Conservation (phyloP, 768 basidiomycete genomes). For the Leccinellum albellum region DNA sequence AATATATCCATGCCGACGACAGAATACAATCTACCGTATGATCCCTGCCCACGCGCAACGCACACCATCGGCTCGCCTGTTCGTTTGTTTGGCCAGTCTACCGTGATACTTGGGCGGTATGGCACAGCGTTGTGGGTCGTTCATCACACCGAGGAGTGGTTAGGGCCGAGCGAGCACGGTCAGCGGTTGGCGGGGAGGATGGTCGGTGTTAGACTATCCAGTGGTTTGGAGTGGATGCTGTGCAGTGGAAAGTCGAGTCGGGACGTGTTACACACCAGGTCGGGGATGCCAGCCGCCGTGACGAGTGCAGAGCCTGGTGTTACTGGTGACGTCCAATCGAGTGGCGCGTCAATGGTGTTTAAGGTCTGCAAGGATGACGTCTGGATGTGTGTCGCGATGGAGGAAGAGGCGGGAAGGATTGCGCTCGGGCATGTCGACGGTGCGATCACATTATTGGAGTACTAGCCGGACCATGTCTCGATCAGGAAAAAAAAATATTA, state of each 20-base stretch:
- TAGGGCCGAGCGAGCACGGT: conserved; percentile 43
- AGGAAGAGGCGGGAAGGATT: conserved; percentile 36
- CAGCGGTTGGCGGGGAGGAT: conserved; percentile 55
- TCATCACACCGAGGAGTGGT: conserved; percentile 52
- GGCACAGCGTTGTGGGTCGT: conserved; percentile 70
- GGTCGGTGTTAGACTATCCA: background rate
- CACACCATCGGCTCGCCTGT: conserved; percentile 53
- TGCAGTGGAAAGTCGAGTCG: background rate
- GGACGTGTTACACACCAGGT: background rate
- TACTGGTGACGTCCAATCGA: background rate
- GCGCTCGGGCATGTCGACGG: conserved; percentile 40
- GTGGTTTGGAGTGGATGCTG: background rate
- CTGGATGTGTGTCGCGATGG: conserved; percentile 44
- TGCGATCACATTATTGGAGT: conserved; percentile 49
- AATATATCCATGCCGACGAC: conserved; percentile 1
- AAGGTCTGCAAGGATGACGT: conserved; percentile 41
- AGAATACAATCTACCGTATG: conserved; percentile 44
- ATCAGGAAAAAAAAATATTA: too few species aligned
- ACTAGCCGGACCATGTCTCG: too few species aligned
- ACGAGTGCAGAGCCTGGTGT: background rate
- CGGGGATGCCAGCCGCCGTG: background rate
- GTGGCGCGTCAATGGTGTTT: conserved; percentile 37
- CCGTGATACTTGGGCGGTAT: conserved; percentile 53
- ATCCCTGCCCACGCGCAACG: conserved; percentile 31
- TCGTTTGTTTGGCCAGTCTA: conserved; percentile 51